These are phyloP conservation scores for Cercospora beticola DNA, from an alignment of 2,329 filamentous ascomycete genomes.

Conservation along the genomic window DNA sequence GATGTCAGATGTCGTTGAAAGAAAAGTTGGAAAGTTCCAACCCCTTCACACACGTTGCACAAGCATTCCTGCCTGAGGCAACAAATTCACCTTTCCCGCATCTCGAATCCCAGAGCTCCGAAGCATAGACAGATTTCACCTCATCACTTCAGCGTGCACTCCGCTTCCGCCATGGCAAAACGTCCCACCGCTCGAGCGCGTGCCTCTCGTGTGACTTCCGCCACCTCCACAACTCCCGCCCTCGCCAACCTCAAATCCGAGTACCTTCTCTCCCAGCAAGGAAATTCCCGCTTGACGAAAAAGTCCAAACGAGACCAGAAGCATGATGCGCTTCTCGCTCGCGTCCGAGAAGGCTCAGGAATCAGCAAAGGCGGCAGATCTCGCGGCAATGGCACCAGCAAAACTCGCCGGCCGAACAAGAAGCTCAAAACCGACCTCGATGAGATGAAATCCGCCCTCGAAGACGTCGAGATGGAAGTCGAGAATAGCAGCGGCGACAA, in stretches of 20 bases:
- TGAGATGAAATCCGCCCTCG: slow-evolving; percentile 74
- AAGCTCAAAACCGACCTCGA: slow-evolving; percentile 76
- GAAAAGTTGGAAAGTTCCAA: background rate
- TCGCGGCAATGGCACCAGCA: background rate
- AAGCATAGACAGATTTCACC: background rate
- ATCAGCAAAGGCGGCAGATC: slow-evolving; percentile 63
- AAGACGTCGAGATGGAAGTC: slow-evolving; percentile 45
- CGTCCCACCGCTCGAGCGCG: slow-evolving; percentile 8
- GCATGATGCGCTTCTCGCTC: slow-evolving; percentile 68
- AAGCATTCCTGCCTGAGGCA: background rate
- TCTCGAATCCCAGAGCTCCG: background rate
- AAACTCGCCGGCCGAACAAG: slow-evolving; percentile 65
- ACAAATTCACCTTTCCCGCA: background rate
- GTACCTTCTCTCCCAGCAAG: slow-evolving; percentile 9
- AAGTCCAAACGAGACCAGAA: slow-evolving; percentile 81
- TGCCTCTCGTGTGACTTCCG: slow-evolving; percentile 21
- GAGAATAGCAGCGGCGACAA: slow-evolving; percentile 33
- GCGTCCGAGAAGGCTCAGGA: slow-evolving; percentile 50
- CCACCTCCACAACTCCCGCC: slow-evolving; percentile 1
- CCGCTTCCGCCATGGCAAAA: slow-evolving; percentile 11
- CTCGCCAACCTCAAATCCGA: slow-evolving; percentile 14
- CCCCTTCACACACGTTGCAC: background rate
- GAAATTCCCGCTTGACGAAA: slow-evolving; percentile 59
- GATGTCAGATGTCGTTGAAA: no score
- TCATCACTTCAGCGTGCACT: background rate